Evolutionary conservation across 2,329 filamentous ascomycete species (phyloP), one percentile per base, ranked within the genome.

Genomic region (Aspergillus quadrilineatus): DNA sequence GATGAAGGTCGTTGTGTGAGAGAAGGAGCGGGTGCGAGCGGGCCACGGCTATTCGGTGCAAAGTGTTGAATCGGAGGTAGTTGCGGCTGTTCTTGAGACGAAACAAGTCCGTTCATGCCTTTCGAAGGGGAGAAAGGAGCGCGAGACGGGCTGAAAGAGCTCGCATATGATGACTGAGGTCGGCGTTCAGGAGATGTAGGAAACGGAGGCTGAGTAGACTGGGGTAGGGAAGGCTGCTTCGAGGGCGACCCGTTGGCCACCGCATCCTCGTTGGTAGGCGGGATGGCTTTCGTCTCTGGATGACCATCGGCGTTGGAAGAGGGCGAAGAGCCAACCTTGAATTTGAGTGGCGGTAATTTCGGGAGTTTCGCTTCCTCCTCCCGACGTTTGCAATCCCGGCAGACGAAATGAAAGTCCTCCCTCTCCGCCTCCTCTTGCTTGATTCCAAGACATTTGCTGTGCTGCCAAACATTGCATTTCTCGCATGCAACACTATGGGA

Each of bases 401-500:
- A 97, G 62, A 96, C 74, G 68, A 96, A 96, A 59, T 90, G 86
- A 67, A 97, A 97, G 63, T 95, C 89, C 1, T 90, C 85, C 46
- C 86, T 82, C 62, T 96, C 93, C 0, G 92, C 92, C 60, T 92
- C 89, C 58, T 82, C 78, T 65, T 95, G 84, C 45, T 84, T 83
- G 61, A 97, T 89, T 41, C 87, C 88, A 58, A 96, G 83, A 69
- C 94, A 99, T 66, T 89, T 90, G 79, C 92, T 96, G 70, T 99
- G 94, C 71, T 97, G 93, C 94, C 94, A 99, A 47, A 96, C 88
- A 69, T 88, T 95, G 79, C 94, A 99, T 63, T 82, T 87, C 69
- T 99, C 94, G 75, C 94, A 99, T 29, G 92, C 89, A 62, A 99
- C 87, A 70, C 92, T 96, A 70, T 96, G 92, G 6, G 90, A 88